Percentiles rank a stretch among this genome's conserved stretches.
These are phyloP conservation scores for Marchantia polymorpha DNA, from an alignment of 225 moss, liverwort and hornwort species.

Conservation along the genomic window DNA sequence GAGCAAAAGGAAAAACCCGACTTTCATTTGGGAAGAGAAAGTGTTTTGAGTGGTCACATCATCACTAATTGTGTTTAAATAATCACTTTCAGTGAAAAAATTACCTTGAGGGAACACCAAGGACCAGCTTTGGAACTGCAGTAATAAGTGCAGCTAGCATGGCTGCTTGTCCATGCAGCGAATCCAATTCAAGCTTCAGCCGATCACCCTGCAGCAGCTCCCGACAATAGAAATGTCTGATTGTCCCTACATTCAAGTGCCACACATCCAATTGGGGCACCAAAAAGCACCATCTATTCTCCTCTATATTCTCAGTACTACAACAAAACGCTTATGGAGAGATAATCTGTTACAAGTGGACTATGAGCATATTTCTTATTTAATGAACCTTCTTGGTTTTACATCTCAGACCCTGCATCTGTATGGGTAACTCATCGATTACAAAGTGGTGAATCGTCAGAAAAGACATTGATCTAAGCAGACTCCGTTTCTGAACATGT, in stretches of 20 bases:
- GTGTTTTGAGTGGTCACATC: too few relatives aligned
- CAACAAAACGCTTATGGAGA: background rate
- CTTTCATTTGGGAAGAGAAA: too few relatives aligned
- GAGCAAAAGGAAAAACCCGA: too few relatives aligned
- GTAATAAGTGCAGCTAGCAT: constrained; percentile 95
- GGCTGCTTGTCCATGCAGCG: constrained; percentile 94
- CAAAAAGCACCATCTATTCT: constrained; percentile 49
- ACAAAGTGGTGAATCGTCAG: background rate
- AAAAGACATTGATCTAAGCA: background rate
- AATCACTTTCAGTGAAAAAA: background rate
- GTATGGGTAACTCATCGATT: too few relatives aligned
- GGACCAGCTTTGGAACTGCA: constrained; percentile 82
- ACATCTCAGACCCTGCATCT: background rate
- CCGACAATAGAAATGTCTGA: constrained; percentile 89
- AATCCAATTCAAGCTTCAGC: constrained; percentile 96
- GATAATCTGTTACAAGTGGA: background rate
- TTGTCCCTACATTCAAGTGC: constrained; percentile 85
- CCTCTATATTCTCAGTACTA: background rate
- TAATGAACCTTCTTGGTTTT: background rate
- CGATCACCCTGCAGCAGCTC: constrained; percentile 99
- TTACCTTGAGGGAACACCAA: constrained; percentile 93
- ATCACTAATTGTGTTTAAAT: too few relatives aligned
- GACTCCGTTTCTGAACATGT: background rate
- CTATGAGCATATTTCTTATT: background rate
- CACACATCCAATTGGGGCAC: constrained; percentile 81